These are phyloP conservation scores for Lentinula lateritia DNA, from an alignment of 768 basidiomycete species.

Conservation along the genomic window DNA sequence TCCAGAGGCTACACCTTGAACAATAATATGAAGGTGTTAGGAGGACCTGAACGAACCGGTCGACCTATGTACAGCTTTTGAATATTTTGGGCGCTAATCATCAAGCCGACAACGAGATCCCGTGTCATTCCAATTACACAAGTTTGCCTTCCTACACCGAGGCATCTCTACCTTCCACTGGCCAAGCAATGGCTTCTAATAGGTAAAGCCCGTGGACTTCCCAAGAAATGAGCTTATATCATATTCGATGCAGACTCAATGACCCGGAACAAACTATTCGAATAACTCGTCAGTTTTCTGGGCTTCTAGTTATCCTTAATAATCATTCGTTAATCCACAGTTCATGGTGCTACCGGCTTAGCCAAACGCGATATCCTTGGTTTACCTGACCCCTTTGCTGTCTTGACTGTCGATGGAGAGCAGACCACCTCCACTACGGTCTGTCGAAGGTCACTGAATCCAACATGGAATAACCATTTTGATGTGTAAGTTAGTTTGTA, in stretches of 20 bases:
- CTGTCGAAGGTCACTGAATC: constrained; percentile 60
- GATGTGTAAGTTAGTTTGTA: constrained; percentile 58
- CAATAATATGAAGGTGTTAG: too few species aligned
- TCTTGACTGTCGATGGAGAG: constrained; percentile 81
- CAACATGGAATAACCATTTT: constrained; percentile 83
- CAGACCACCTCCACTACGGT: constrained; percentile 76
- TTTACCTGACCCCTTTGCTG: constrained; percentile 85
- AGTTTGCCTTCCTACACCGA: not conserved
- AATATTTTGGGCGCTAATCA: not conserved
- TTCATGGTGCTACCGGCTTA: constrained; percentile 71
- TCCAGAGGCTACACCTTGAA: too few species aligned
- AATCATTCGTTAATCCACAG: constrained; percentile 26
- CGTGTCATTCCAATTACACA: not conserved
- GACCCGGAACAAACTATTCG: constrained; percentile 45
- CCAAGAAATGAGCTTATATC: not conserved
- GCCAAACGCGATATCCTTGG: constrained; percentile 74
- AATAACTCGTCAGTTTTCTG: constrained; percentile 38
- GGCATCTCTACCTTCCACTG: not conserved
- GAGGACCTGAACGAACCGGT: too few species aligned
- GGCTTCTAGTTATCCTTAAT: not conserved
- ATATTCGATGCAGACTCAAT: constrained; percentile 25
- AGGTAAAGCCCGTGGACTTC: not conserved
- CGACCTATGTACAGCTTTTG: not conserved
- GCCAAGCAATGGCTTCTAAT: constrained; percentile 2
- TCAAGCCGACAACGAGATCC: not conserved